Evolutionary conservation across 1,284 basidiomycete species (phyloP).

Genomic region (Puccinia hordei): DNA sequence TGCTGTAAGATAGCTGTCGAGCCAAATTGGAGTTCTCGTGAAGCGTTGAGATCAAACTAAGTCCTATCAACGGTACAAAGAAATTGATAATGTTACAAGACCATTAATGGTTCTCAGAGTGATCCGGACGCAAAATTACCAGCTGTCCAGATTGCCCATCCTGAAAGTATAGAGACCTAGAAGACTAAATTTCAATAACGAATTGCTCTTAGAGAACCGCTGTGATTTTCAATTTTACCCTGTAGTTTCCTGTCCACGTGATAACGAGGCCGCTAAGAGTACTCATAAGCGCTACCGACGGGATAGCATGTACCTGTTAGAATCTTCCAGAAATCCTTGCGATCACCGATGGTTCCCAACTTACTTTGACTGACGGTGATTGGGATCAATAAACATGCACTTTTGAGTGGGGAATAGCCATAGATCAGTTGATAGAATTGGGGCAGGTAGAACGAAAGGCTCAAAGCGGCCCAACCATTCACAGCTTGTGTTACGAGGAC

Average conservation of each 20-base stretch:
- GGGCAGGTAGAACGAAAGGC: constrained; percentile 55
- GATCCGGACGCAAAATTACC: neutral
- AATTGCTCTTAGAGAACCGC: neutral
- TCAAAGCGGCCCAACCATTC: constrained; percentile 20
- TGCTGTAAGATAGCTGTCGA: neutral
- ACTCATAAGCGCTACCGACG: neutral
- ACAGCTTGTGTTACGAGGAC: constrained; percentile 10
- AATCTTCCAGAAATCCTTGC: neutral
- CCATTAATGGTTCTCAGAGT: neutral
- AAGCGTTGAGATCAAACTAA: neutral
- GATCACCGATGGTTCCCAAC: neutral
- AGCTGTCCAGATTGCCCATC: constrained; percentile 11
- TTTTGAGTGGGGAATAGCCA: constrained; percentile 54
- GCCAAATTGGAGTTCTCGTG: neutral
- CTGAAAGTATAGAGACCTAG: constrained; percentile 5
- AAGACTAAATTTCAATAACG: neutral
- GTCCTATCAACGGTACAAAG: neutral
- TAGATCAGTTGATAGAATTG: constrained; percentile 56
- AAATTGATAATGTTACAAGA: neutral
- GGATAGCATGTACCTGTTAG: neutral
- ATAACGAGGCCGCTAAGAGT: neutral
- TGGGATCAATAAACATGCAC: constrained; percentile 54
- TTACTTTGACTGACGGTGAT: constrained; percentile 51
- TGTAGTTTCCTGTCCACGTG: constrained; percentile 8
- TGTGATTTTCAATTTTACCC: neutral